Conservation (phyloP, 2,329 filamentous ascomycete genomes). For the Exophiala lecanii-corni region DNA sequence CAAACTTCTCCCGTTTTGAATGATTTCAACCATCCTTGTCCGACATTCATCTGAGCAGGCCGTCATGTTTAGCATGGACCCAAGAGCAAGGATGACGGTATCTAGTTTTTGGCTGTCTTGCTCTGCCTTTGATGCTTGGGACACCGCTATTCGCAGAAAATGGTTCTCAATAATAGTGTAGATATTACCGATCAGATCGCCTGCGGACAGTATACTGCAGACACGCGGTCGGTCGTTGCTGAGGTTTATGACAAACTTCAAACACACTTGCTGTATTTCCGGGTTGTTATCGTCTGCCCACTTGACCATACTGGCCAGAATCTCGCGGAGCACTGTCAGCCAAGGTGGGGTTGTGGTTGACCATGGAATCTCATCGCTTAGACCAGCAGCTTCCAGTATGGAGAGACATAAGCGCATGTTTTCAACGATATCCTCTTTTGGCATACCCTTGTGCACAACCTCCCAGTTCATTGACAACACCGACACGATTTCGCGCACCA, state of each 20-base stretch:
- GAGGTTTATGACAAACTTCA: constrained; percentile 75
- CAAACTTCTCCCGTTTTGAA: constrained; percentile 38
- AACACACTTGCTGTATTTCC: constrained; percentile 36
- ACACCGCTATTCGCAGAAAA: constrained; percentile 30
- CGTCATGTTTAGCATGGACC: constrained; percentile 80
- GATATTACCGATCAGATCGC: constrained; percentile 35
- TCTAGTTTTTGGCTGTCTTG: constrained; percentile 59
- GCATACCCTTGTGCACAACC: neutral
- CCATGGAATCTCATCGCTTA: constrained; percentile 7
- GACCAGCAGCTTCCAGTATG: constrained; percentile 18
- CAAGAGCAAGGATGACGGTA: constrained; percentile 70
- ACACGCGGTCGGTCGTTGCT: constrained; percentile 74
- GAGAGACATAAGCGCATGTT: constrained; percentile 15
- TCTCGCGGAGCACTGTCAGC: constrained; percentile 12
- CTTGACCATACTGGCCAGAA: constrained; percentile 13
- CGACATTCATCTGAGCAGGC: constrained; percentile 68
- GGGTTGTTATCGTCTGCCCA: constrained; percentile 11
- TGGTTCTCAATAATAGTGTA: constrained; percentile 32
- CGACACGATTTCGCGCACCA: constrained; percentile 11
- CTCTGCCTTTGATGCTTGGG: constrained; percentile 29
- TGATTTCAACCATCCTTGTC: constrained; percentile 41
- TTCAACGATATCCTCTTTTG: constrained; percentile 2
- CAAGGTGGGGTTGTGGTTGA: constrained; percentile 5
- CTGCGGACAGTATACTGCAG: constrained; percentile 61
- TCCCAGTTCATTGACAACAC: constrained; percentile 6